Percentiles rank a stretch among this genome's conserved stretches.
Evolutionary conservation across 2,329 filamentous ascomycete genomes (phyloP).

Genomic region (Ophiostoma piceae): DNA sequence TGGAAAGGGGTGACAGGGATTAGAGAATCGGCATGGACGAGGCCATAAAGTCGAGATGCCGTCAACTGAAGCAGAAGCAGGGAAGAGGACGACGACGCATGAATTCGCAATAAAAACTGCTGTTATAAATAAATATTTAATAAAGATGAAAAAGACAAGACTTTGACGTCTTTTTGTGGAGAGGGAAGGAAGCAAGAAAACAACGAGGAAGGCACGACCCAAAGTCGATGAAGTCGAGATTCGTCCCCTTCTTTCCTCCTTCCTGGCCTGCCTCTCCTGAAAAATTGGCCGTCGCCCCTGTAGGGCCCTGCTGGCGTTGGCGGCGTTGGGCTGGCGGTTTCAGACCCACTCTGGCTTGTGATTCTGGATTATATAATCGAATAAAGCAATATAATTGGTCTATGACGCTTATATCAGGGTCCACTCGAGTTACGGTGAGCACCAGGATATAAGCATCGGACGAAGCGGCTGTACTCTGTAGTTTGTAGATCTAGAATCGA

Average conservation of each 20-base stretch:
- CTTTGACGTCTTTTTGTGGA: constrained; percentile 13
- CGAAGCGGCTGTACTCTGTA: not conserved
- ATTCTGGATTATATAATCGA: constrained; percentile 1
- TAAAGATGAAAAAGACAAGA: not conserved
- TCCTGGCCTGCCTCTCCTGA: not conserved
- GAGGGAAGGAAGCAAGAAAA: constrained; percentile 15
- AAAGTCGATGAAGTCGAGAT: not conserved
- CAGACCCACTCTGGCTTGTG: not conserved
- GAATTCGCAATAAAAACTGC: constrained; percentile 4
- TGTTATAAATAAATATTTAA: not conserved
- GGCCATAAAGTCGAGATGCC: not conserved
- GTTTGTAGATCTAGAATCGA: not conserved
- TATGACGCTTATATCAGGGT: not conserved
- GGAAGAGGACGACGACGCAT: not conserved
- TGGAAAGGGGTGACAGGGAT: not conserved
- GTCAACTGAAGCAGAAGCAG: not conserved
- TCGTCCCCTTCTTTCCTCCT: not conserved
- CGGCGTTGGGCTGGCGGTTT: not conserved
- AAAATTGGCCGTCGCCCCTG: constrained; percentile 1
- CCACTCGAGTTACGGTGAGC: constrained; percentile 11
- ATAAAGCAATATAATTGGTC: not conserved
- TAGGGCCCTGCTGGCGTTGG: not conserved
- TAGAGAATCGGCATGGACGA: not conserved
- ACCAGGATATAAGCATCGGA: not conserved
- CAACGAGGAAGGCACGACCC: constrained; percentile 15